phyloP scores from a whole-genome alignment of 192 early-diverging fungal genomes.

The Coemansia sp. region DNA sequence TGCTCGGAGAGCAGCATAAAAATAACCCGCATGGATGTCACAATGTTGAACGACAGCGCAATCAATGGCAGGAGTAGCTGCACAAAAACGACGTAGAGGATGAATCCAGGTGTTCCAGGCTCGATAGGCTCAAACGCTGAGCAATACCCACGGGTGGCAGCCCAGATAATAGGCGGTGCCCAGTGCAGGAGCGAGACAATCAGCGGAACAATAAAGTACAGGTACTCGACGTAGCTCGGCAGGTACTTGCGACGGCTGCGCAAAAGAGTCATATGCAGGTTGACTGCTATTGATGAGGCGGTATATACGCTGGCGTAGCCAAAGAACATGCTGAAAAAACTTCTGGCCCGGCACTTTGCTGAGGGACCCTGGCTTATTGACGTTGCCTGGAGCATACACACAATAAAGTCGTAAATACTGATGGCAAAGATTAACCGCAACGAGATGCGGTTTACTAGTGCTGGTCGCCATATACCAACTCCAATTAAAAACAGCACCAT shows the following conservation, averaged over 20 bases:
- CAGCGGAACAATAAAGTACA: neutral
- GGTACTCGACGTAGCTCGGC: neutral
- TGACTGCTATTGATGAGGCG: neutral
- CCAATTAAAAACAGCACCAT: constrained; percentile 1
- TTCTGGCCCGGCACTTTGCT: neutral
- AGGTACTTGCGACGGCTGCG: neutral
- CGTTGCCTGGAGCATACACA: neutral
- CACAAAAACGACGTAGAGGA: neutral
- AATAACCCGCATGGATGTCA: neutral
- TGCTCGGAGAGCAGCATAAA: neutral
- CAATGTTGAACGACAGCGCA: neutral
- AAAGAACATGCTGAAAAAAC: neutral
- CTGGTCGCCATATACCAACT: neutral
- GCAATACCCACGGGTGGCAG: neutral
- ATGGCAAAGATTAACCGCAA: neutral
- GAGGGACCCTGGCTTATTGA: neutral
- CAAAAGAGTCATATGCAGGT: neutral
- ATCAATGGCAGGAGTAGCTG: neutral
- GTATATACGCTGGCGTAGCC: neutral
- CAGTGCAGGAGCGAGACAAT: neutral
- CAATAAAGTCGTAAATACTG: neutral
- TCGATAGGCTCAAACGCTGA: neutral
- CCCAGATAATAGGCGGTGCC: neutral
- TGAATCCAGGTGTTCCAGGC: neutral
- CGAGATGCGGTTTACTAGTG: neutral